A percentile compares a stretch with the other conserved stretches of the same genome.
Evolutionary conservation across 2,329 filamentous ascomycete species (phyloP).

Genomic region (Fonsecaea pugnacius): DNA sequence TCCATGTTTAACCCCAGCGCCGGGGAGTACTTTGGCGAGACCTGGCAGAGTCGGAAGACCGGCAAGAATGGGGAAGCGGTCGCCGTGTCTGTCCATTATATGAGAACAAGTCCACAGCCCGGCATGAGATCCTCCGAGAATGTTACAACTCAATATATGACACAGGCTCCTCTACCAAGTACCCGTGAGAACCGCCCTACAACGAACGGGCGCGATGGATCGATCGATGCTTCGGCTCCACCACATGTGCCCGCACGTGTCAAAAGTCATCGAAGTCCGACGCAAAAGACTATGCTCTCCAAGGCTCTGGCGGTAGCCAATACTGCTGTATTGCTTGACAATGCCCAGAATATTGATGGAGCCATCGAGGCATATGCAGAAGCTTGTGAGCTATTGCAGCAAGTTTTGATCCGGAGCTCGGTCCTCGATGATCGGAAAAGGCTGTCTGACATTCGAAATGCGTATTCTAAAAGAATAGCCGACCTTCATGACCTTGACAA

Average conservation of each 20-base stretch:
- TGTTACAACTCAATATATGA: conserved; percentile 23
- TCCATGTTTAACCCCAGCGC: conserved; percentile 35
- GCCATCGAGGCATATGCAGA: conserved; percentile 89
- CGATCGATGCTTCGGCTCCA: not conserved
- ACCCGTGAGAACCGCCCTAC: conserved; percentile 22
- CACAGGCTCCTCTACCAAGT: conserved; percentile 18
- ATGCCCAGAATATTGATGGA: conserved; percentile 90
- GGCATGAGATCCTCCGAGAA: conserved; percentile 16
- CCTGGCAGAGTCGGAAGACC: conserved; percentile 33
- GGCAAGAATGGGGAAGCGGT: conserved; percentile 33
- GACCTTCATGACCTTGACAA: conserved; percentile 75
- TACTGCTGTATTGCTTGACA: conserved; percentile 91
- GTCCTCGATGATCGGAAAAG: conserved; percentile 87
- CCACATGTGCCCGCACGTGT: conserved; percentile 36
- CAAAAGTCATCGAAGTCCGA: conserved; percentile 56
- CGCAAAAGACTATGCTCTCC: conserved; percentile 96
- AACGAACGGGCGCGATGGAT: conserved; percentile 12
- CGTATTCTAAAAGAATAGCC: conserved; percentile 86
- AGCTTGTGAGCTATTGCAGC: conserved; percentile 82
- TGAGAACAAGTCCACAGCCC: conserved; percentile 22
- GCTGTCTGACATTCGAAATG: conserved; percentile 86
- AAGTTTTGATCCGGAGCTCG: conserved; percentile 82
- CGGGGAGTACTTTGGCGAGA: conserved; percentile 32
- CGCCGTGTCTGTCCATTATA: conserved; percentile 34
- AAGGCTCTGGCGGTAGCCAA: conserved; percentile 94